A percentile compares a stretch with the other conserved stretches of the same genome.
Evolutionary conservation across 1,284 basidiomycete species (phyloP).

Genomic region (Grifola frondosa): DNA sequence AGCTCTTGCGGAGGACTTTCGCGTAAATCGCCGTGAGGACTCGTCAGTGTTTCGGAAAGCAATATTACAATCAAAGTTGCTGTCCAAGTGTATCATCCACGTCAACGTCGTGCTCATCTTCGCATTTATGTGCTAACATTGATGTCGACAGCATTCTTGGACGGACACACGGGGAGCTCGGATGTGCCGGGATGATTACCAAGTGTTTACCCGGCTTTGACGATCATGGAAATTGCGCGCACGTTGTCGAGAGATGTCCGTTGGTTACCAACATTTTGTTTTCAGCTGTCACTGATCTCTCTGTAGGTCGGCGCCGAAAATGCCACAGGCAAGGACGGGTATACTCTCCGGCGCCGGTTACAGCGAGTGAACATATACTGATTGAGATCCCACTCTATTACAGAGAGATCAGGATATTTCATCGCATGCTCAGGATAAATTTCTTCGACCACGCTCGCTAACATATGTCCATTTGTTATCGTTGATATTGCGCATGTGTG

Average conservation of each 20-base stretch:
- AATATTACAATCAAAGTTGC: conserved; percentile 54
- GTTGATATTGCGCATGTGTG: conserved; percentile 30
- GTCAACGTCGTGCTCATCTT: background rate
- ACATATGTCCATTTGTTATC: conserved; percentile 38
- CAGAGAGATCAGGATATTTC: too few relatives aligned
- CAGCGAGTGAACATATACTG: conserved; percentile 56
- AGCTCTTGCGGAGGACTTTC: conserved; percentile 57
- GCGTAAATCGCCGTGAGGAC: conserved; percentile 64
- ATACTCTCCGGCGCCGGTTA: conserved; percentile 41
- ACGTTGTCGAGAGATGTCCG: conserved; percentile 60
- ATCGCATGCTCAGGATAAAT: too few relatives aligned
- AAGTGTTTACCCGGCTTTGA: conserved; percentile 53
- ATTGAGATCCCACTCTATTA: too few relatives aligned
- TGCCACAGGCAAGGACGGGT: conserved; percentile 56
- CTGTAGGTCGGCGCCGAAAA: conserved; percentile 60
- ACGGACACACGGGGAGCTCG: conserved; percentile 50
- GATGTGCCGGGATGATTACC: conserved; percentile 30
- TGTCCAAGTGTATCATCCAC: conserved; percentile 49
- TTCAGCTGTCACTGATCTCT: background rate
- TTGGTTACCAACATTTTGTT: conserved; percentile 9
- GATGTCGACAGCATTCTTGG: conserved; percentile 53
- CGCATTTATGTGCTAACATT: background rate
- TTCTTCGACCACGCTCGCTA: conserved; percentile 60
- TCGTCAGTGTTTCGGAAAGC: conserved; percentile 63
- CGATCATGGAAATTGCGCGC: conserved; percentile 56